A percentile compares a stretch with the other conserved stretches of the same genome.
Evolutionary conservation across 495 filamentous ascomycete species (phyloP).

Genomic region (Staphylotrichum tortipilum): DNA sequence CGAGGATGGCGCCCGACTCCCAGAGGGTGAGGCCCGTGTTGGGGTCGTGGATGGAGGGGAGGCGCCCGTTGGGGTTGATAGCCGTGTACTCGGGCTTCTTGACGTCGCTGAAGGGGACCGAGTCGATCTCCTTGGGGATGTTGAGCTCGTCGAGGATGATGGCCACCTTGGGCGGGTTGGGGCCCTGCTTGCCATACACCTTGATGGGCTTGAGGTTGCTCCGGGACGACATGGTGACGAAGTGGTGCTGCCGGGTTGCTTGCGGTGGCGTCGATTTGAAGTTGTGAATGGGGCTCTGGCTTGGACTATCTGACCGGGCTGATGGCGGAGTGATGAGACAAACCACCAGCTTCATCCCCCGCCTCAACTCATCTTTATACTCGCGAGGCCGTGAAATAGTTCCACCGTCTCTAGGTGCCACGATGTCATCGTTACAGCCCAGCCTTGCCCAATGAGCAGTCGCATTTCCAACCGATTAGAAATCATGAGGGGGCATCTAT

Average conservation of each 20-base stretch:
- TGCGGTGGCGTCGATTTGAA: no score
- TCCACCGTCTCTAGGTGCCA: neutral
- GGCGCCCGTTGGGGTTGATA: conserved; percentile 66
- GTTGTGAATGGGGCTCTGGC: no score
- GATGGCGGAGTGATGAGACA: neutral
- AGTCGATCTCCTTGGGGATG: conserved; percentile 44
- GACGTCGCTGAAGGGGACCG: conserved; percentile 38
- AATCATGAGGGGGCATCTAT: neutral
- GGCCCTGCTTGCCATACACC: conserved; percentile 27
- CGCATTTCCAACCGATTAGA: neutral
- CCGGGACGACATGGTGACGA: neutral
- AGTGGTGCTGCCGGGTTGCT: no score
- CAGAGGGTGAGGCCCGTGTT: conserved; percentile 59
- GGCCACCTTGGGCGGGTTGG: conserved; percentile 49
- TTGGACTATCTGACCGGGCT: no score
- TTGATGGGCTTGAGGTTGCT: conserved; percentile 30
- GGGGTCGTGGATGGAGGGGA: conserved; percentile 55
- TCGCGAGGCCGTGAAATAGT: no score
- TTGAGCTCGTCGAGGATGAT: conserved; percentile 56
- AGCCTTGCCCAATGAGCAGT: neutral
- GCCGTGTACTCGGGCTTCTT: conserved; percentile 48
- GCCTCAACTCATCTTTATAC: no score
- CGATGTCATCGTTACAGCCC: neutral
- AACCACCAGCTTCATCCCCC: no score
- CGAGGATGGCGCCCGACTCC: conserved; percentile 67